Evolutionary conservation across 441 rosid species (phyloP), one percentile per base, ranked within the genome.

Genomic region (Jatropha podagrica): DNA sequence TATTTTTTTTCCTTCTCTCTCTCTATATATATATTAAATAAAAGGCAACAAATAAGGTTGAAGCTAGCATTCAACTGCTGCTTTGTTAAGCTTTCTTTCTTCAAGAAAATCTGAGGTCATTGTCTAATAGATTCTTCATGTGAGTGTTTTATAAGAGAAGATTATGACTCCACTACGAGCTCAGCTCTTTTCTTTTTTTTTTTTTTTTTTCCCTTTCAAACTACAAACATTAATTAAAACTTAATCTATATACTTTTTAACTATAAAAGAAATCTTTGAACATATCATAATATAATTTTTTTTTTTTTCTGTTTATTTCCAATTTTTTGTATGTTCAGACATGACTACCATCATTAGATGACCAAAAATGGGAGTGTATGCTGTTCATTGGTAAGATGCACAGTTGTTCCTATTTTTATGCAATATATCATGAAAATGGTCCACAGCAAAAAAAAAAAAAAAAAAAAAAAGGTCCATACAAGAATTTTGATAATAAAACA

Each of bases 81-180:
- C 74, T 79, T 79, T 41, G 52, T 54, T 32, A 71, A 49, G 58
- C 58, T 66, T 82, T 81, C 37, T 79, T 81, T 77, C 79, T 68
- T 82, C 79, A 68, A 74, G 46, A 83, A 77, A 81, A 84, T 84
- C 85, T 71, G 70, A 68, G 65, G 83, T 77, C 86, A 20, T 69
- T 68, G 68, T 81, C 82, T 61, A 68, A 59, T 71, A 80, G 85
- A 85, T 88, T 82, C 75, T 85, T 85, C 96, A 85, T 88, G 92
- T 87, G 92, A 81, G 70, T 65, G 60, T 67, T 61, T 23, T 49
- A 26, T 51, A 67, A 51, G 20, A 54, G 69, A 63, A 73, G 84
- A 85, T 78, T 72, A 83, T 77, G 85, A 83, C 82, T 69, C 64
- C 4, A 20, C 71, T 73, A 37, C 14, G 32, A 13, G 17, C 40